Conservation (phyloP, 257 asterid genomes). For the Paulownia fortunei region DNA sequence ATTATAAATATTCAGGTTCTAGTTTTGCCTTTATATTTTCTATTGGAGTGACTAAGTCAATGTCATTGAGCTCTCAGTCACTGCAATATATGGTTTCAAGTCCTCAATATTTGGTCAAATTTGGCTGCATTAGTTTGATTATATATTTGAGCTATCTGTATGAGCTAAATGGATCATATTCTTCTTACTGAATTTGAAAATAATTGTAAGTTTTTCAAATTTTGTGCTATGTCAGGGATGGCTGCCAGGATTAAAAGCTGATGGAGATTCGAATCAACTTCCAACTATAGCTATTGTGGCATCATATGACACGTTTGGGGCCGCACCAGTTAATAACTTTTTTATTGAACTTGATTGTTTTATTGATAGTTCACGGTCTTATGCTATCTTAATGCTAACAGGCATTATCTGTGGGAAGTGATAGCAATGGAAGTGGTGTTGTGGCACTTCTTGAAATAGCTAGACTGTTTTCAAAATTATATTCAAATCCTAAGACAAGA, state of each 20-base stretch:
- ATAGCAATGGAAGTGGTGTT: slow-evolving; percentile 87
- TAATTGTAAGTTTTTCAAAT: slow-evolving; percentile 5
- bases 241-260: slow-evolving; percentile 81
- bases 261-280: slow-evolving; percentile 80
- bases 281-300: slow-evolving; percentile 92
- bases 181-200: not conserved
- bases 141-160: not conserved
- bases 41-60: not conserved
- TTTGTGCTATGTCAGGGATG: slow-evolving; percentile 66
- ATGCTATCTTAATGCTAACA: slow-evolving; percentile 33
- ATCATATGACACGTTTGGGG: slow-evolving; percentile 91
- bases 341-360: not conserved
- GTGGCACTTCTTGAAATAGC: slow-evolving; percentile 86
- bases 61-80: not conserved
- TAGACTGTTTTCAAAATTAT: slow-evolving; percentile 77
- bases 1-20: slow-evolving; percentile 77
- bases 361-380: slow-evolving; percentile 23
- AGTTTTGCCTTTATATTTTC: slow-evolving; percentile 18
- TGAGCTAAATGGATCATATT: not conserved
- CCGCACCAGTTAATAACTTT: slow-evolving; percentile 74
- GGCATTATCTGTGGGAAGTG: slow-evolving; percentile 88
- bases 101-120: slow-evolving; percentile 1
- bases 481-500: slow-evolving; percentile 78
- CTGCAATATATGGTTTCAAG: not conserved
- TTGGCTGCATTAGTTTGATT: not conserved